phyloP scores from a whole-genome alignment of 495 filamentous ascomycete species.

The Aspergillus taichungensis region DNA sequence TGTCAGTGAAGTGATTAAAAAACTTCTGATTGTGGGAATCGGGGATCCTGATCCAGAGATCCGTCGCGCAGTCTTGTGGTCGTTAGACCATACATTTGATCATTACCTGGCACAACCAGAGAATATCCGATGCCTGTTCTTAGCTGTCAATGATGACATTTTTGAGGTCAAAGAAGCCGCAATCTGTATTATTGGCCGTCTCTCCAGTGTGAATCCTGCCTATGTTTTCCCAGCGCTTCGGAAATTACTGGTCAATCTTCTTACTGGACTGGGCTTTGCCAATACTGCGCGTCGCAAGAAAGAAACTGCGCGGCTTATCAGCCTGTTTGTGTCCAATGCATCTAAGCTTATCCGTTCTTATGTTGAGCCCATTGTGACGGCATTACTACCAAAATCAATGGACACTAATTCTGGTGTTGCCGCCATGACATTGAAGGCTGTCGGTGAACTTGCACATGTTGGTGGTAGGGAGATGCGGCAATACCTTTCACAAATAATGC shows the following conservation, averaged over 20 bases:
- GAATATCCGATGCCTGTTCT: constrained; percentile 89
- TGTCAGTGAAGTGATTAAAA: constrained; percentile 94
- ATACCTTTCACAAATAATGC: constrained; percentile 86
- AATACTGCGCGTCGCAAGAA: constrained; percentile 88
- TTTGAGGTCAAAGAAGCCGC: constrained; percentile 89
- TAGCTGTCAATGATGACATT: constrained; percentile 88
- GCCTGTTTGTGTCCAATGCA: constrained; percentile 82
- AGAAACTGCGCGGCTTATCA: constrained; percentile 88
- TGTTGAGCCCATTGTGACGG: constrained; percentile 86
- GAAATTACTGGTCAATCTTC: constrained; percentile 89
- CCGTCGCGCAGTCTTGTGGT: constrained; percentile 74
- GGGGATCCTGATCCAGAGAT: constrained; percentile 87
- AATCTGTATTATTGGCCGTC: constrained; percentile 89
- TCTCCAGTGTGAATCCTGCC: constrained; percentile 86
- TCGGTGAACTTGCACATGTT: constrained; percentile 90
- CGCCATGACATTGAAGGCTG: constrained; percentile 79
- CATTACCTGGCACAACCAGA: constrained; percentile 89
- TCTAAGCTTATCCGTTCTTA: constrained; percentile 88
- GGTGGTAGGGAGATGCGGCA: constrained; percentile 83
- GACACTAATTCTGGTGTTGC: constrained; percentile 81
- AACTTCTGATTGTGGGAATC: constrained; percentile 85
- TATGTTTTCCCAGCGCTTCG: constrained; percentile 93
- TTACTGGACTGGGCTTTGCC: constrained; percentile 94
- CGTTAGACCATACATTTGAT: constrained; percentile 89
- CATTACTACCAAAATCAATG: constrained; percentile 77